Evolutionary conservation across 805 yeast genomes (phyloP).

Genomic region (Clavispora carvajalis): DNA sequence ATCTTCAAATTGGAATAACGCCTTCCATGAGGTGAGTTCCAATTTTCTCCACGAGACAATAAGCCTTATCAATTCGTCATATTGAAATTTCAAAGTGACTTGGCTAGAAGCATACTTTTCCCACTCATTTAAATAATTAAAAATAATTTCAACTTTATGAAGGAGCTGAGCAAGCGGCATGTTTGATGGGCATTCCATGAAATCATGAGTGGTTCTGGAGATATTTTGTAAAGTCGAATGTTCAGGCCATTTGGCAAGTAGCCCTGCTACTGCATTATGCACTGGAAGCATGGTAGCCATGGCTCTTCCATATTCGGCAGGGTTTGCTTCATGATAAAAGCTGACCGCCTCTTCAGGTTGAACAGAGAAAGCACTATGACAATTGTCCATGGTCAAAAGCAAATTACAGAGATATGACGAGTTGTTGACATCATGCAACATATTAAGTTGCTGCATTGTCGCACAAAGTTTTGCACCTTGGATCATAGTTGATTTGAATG

Average conservation of each 20-base stretch:
- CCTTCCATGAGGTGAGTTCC: slow-evolving; percentile 82
- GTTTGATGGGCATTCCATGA: slow-evolving; percentile 52
- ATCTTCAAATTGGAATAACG: slow-evolving; percentile 65
- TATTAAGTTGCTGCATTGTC: slow-evolving; percentile 5
- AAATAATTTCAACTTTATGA: slow-evolving; percentile 81
- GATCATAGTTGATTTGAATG: slow-evolving; percentile 6
- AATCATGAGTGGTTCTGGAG: slow-evolving; percentile 58
- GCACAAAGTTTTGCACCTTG: slow-evolving; percentile 12
- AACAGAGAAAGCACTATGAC: slow-evolving; percentile 15
- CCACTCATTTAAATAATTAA: slow-evolving; percentile 84
- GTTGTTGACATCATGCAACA: slow-evolving; percentile 11
- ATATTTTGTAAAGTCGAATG: slow-evolving; percentile 82
- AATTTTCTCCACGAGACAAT: slow-evolving; percentile 89
- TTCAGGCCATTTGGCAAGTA: slow-evolving; percentile 83
- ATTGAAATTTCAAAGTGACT: slow-evolving; percentile 54
- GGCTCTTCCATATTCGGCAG: slow-evolving; percentile 58
- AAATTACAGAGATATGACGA: slow-evolving; percentile 19
- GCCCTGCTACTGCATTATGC: slow-evolving; percentile 28
- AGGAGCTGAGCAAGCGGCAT: slow-evolving; percentile 75
- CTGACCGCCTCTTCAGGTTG: slow-evolving; percentile 26
- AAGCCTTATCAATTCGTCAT: slow-evolving; percentile 55
- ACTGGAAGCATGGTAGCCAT: slow-evolving; percentile 38
- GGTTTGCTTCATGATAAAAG: slow-evolving; percentile 59
- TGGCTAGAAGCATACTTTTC: slow-evolving; percentile 82
- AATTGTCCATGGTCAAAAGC: slow-evolving; percentile 16